phyloP scores from a whole-genome alignment of 2,329 filamentous ascomycete genomes.

The Pleochaeta shiraiana region DNA sequence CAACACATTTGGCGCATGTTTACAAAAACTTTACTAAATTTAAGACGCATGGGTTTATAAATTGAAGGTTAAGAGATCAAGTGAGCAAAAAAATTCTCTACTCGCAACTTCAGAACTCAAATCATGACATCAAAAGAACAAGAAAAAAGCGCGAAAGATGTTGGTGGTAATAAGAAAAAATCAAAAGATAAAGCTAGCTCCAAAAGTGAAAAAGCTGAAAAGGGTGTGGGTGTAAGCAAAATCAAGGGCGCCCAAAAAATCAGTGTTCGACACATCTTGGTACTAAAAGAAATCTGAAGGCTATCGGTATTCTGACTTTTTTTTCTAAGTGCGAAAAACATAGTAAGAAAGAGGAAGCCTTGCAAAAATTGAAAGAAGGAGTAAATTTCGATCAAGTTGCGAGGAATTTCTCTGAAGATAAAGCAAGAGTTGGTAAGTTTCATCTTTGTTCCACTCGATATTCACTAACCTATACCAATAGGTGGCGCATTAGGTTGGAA shows the following conservation, averaged over 20 bases:
- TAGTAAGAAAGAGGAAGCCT: slow-evolving; percentile 53
- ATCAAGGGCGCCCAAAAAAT: slow-evolving; percentile 43
- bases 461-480: too few species aligned
- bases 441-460: too few species aligned
- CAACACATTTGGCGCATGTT: too few species aligned
- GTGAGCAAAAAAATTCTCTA: too few species aligned
- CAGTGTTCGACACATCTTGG: slow-evolving; percentile 47
- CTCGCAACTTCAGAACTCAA: too few species aligned
- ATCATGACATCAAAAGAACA: too few species aligned
- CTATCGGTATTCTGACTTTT: slow-evolving; percentile 9
- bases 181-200: slow-evolving; percentile 14
- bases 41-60: too few species aligned
- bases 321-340: slow-evolving; percentile 52
- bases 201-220: slow-evolving; percentile 22
- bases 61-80: too few species aligned
- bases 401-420: slow-evolving; percentile 52
- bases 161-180: too few species aligned
- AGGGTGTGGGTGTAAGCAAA: slow-evolving; percentile 20
- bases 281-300: slow-evolving; percentile 5
- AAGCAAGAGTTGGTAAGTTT: slow-evolving; percentile 38
- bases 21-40: too few species aligned
- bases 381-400: slow-evolving; percentile 58
- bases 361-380: slow-evolving; percentile 42
- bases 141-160: too few species aligned
- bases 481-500: slow-evolving; percentile 57